Evolutionary conservation across 306 rosid species (phyloP), one percentile per base, ranked within the genome.

Genomic region (Betula pendula): DNA sequence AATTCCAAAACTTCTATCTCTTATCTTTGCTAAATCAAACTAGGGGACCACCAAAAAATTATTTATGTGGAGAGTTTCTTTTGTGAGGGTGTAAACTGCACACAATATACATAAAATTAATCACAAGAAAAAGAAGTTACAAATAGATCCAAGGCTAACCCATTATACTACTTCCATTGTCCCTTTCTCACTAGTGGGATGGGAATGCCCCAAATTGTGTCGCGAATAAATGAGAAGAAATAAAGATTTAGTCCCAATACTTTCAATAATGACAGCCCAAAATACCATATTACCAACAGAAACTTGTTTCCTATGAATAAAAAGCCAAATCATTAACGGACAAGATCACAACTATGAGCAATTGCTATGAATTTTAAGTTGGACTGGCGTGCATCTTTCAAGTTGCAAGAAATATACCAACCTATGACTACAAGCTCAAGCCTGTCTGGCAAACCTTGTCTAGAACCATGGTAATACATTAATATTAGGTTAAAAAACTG

Each of bases 401-500:
- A 10, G 31, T 59, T 73, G 24, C 73, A 58, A 55, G n/a, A n/a
- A 65, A 42, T 70, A 75, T 42, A 22, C 70, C 67, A 73, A 68
- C 5, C 20, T 35, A 73, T 16, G 8, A 56, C 51, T 67, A 74
- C 68, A 60, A 53, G 78, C 63, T 52, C 49, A 47, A 15, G 75
- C 63, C 67, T 67, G 35, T 55, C 77, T 31, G 51, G 17, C 29
- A 35, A 67, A 63, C 48, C 35, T 72, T 66, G 44, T 75, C 29
- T 55, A 55, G 19, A 55, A 24, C 63, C 63, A 56, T 24, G 1
- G 63, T 27, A 59, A 59, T 13, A 5, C n/a, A 13, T 27, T 60
- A 11, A 27, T 15, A 67, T 27, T 35, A 72, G 42, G 51, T 68
- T 76, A 60, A 62, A 59, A 80, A 16, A 62, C n/a, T 68, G 42